phyloP scores from a whole-genome alignment of 1,284 basidiomycete species.

The Puccinia horiana region DNA sequence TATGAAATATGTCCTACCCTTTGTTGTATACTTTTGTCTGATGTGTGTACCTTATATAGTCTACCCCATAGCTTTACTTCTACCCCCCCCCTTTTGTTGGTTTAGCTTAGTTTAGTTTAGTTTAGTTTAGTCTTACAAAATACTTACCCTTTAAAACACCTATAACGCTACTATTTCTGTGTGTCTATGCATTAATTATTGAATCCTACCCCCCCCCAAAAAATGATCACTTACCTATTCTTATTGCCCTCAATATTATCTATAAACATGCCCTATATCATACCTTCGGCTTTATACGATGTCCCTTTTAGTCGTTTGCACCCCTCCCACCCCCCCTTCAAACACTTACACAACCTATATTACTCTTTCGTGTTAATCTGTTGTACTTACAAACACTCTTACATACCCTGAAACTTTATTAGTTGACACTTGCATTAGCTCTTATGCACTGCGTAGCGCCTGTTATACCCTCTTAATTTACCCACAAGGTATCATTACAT shows the following conservation, averaged over 20 bases:
- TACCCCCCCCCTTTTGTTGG: not conserved
- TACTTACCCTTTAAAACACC: not conserved
- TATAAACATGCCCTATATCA: not conserved
- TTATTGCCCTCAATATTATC: conserved; percentile 14
- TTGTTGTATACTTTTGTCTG: no score
- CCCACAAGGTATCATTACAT: conserved; percentile 9
- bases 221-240: conserved; percentile 1
- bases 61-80: not conserved
- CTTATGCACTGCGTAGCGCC: not conserved
- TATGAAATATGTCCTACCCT: conserved; percentile 6
- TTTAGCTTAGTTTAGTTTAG: conserved; percentile 5
- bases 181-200: conserved; percentile 4
- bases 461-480: conserved; percentile 6
- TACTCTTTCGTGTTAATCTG: not conserved
- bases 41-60: no score
- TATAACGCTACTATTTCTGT: not conserved
- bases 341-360: conserved; percentile 8
- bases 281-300: conserved; percentile 5
- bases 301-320: not conserved
- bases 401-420: conserved; percentile 6
- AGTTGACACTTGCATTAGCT: conserved; percentile 6
- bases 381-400: conserved; percentile 13
- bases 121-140: no score
- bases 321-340: not conserved
- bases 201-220: not conserved